Evolutionary conservation across 208 protist genomes (phyloP).

Genomic region (Trypanosoma melophagium): DNA sequence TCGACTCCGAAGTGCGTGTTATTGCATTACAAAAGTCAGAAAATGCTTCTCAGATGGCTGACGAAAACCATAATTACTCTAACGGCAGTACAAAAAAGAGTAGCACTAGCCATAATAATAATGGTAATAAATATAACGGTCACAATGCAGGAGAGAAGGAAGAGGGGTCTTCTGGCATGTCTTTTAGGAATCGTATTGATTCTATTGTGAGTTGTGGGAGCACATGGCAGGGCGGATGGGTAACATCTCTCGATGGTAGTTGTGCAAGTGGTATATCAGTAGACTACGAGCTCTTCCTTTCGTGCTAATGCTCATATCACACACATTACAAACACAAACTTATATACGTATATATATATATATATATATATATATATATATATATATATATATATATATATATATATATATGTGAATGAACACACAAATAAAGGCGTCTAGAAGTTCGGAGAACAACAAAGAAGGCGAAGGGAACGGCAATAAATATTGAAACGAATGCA

Average conservation of each 20-base stretch:
- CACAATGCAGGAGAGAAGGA: constrained; percentile 4
- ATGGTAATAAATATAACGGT: constrained; percentile 12
- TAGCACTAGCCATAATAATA: neutral
- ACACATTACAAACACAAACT: neutral
- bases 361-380: no score
- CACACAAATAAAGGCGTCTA: no score
- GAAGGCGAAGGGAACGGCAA: no score
- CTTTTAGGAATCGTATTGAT: constrained; percentile 79
- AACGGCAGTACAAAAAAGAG: constrained; percentile 8
- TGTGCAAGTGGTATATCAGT: constrained; percentile 71
- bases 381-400: no score
- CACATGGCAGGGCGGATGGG: constrained; percentile 80
- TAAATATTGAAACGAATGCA: no score
- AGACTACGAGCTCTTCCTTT: constrained; percentile 66
- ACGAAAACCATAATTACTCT: no score
- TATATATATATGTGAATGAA: no score
- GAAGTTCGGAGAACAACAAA: no score
- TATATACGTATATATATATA: neutral
- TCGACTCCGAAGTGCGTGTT: constrained; percentile 31
- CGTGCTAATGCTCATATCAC: constrained; percentile 28
- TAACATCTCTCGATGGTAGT: constrained; percentile 29
- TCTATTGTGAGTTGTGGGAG: constrained; percentile 57
- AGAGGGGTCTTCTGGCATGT: constrained; percentile 30
- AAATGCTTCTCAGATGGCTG: no score
- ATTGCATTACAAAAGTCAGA: constrained; percentile 8